Percentiles rank a stretch among this genome's conserved stretches.
These are phyloP conservation scores for Diaporthe citrichinensis DNA, from an alignment of 2,329 filamentous ascomycete genomes.

Conservation along the genomic window DNA sequence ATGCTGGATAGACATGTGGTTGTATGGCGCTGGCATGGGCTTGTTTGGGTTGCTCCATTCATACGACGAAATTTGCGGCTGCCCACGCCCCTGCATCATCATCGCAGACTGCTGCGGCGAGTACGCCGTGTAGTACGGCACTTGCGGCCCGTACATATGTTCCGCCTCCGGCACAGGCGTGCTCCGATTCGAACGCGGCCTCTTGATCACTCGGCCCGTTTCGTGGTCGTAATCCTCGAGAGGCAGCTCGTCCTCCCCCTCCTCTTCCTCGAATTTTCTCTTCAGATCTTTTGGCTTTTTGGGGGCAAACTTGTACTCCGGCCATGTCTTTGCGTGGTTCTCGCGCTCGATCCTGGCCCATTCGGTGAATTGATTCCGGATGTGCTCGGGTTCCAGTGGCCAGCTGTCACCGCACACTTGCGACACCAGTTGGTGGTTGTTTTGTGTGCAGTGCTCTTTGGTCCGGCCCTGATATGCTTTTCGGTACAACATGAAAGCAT, in stretches of 20 bases:
- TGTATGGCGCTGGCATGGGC: slow-evolving; percentile 56
- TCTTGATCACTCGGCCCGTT: slow-evolving; percentile 48
- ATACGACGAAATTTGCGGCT: slow-evolving; percentile 50
- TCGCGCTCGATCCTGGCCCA: slow-evolving; percentile 85
- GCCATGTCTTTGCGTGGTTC: slow-evolving; percentile 89
- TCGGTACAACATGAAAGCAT: slow-evolving; percentile 97
- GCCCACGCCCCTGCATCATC: slow-evolving; percentile 43
- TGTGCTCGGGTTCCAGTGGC: slow-evolving; percentile 80
- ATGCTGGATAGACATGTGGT: slow-evolving; percentile 42
- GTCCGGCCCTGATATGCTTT: slow-evolving; percentile 91
- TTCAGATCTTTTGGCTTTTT: slow-evolving; percentile 72
- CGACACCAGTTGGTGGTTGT: slow-evolving; percentile 95
- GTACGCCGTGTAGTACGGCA: slow-evolving; percentile 45
- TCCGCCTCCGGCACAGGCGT: slow-evolving; percentile 51
- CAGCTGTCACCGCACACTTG: slow-evolving; percentile 89
- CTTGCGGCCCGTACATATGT: slow-evolving; percentile 45
- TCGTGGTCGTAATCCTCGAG: slow-evolving; percentile 61
- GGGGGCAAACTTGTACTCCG: slow-evolving; percentile 94
- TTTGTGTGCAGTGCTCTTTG: slow-evolving; percentile 84
- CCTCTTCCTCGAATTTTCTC: slow-evolving; percentile 51
- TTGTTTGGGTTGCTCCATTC: slow-evolving; percentile 54
- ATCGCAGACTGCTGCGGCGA: slow-evolving; percentile 40
- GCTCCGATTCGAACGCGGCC: slow-evolving; percentile 48
- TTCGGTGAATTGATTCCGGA: slow-evolving; percentile 82
- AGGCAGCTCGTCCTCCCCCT: slow-evolving; percentile 60